Evolutionary conservation across 2,329 filamentous ascomycete species (phyloP), one percentile per base, ranked within the genome.

Genomic region (Immersiporthe knoxdaviesiana): DNA sequence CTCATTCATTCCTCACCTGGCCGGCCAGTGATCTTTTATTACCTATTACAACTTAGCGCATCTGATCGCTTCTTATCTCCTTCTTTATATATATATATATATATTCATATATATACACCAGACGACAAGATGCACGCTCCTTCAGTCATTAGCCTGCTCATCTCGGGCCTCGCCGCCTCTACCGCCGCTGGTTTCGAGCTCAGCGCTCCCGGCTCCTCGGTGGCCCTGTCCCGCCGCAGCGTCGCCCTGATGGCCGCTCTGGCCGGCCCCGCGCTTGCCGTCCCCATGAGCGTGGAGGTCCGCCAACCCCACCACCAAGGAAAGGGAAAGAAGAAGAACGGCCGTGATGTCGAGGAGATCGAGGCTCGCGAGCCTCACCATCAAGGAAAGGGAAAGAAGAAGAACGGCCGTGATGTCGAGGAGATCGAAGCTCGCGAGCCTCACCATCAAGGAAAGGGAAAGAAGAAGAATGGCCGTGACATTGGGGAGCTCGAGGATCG

Each of bases 381-480:
- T 52, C 73, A 73, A 30, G 71, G 72, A 62, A 72, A 72, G 71
- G 72, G 73, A 65, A 71, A 70, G 66, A 71, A 63, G 67, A 65
- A 63, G 41, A 41, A 21, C 11, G 18, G 18, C 18, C 35, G 35
- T 0, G 39, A 58, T 16, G 61, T 69, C 4, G 58, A 63, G 27
- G 63, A 66, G 44, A 32, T 70, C 12, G 68, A 67, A 30, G 56
- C 68, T 6, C 68, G 68, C 2, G 67, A 68, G 61, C 59, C 66
- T 30, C 67, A 69, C 56, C 67, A 69, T 44, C 67, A 69, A 63
- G 67, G 67, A 44, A 69, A 69, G 67, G 63, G 58, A 3, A 59
- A 59, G 56, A 73, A 74, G 70, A 70, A 37, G 6, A 41, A 41
- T 30, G n/a, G 2, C 12, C 32, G 37, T 16, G 70, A 61, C 71